phyloP scores from a whole-genome alignment of 805 yeast genomes.

The Yarrowia sp. region DNA sequence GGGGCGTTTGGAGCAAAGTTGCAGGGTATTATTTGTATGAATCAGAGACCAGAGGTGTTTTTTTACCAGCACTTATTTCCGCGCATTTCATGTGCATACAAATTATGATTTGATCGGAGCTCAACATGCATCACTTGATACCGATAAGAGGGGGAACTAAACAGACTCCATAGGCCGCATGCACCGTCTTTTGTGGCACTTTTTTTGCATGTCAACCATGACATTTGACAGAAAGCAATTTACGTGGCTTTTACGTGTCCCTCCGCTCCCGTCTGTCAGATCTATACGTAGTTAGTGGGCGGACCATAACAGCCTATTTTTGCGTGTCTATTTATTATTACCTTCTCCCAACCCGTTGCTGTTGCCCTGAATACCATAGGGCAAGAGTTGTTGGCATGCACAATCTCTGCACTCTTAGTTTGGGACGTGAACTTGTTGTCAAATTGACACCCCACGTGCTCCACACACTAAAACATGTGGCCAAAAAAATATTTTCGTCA shows the following conservation, averaged over 20 bases:
- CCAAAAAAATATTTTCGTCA: background rate
- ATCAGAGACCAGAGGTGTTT: background rate
- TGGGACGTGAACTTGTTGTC: background rate
- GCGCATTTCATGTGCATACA: constrained; percentile 19
- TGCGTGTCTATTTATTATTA: background rate
- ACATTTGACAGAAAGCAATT: background rate
- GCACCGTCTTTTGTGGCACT: too few relatives aligned
- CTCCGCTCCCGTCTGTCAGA: background rate
- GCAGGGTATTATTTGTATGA: background rate
- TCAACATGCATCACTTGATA: constrained; percentile 24
- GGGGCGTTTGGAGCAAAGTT: background rate
- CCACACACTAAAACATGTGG: background rate
- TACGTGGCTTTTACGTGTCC: background rate
- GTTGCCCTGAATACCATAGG: background rate
- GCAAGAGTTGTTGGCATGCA: constrained; percentile 8
- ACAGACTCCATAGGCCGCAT: background rate
- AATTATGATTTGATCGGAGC: constrained; percentile 25
- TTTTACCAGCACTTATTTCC: background rate
- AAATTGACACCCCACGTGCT: constrained; percentile 5
- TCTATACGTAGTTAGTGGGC: background rate
- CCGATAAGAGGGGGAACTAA: constrained; percentile 13
- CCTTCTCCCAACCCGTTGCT: background rate
- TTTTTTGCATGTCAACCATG: too few relatives aligned
- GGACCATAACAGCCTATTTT: too few relatives aligned
- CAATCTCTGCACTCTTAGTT: constrained; percentile 13